Base-by-base conservation (phyloP, 2,329 filamentous ascomycete species). In the Coleophoma eucalyptorum region DNA sequence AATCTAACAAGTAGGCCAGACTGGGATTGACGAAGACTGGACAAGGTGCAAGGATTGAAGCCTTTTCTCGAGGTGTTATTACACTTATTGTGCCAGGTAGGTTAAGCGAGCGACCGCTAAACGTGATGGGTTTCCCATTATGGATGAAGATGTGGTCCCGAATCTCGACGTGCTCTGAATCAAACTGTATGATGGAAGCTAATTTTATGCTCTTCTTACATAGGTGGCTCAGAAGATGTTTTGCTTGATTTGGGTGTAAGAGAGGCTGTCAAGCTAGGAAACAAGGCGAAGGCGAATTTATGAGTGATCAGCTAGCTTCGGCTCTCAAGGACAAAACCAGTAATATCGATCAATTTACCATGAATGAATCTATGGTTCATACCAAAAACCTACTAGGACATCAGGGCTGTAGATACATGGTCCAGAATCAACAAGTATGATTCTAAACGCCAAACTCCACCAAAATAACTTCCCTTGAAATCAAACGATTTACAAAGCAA, bases 151-250 rank as follows among this genome's bases (percentile, higher is more conserved):
- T 26, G 26, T 26, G 4, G 3, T 26, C 6, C 26, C 26, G 26
- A 26, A 26, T 26, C 5, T 26, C 5, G 26, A 26, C 6, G 26
- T 26, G 26, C 26, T 8, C 26, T 8, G 10, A 8, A 26, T 7
- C 26, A 7, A 26, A 26, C 6, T 7, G 12, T 44, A 15, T 26
- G 3, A 16, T 13, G 35, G 11, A 12, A 57, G 40, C 41, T 48
- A 10, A 55, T 57, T 38, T 58, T 52, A 52, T 50, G 51, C 10
- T 51, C 52, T 26, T 51, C 52, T 26, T 26, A 38, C 7, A 38
- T 90, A 33, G 89, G 89, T 51, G 89, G 89, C 8, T 86, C 87
- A 0, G 89, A 93, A 68, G 89, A 93, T 72, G 84, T 93, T 51
- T 66, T 93, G 54, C 85, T 79, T 5, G 89, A 93, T 68, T 67